Evolutionary conservation across 2,329 filamentous ascomycete genomes (phyloP), one percentile per base, ranked within the genome.

Genomic region (Fusarium equiseti): DNA sequence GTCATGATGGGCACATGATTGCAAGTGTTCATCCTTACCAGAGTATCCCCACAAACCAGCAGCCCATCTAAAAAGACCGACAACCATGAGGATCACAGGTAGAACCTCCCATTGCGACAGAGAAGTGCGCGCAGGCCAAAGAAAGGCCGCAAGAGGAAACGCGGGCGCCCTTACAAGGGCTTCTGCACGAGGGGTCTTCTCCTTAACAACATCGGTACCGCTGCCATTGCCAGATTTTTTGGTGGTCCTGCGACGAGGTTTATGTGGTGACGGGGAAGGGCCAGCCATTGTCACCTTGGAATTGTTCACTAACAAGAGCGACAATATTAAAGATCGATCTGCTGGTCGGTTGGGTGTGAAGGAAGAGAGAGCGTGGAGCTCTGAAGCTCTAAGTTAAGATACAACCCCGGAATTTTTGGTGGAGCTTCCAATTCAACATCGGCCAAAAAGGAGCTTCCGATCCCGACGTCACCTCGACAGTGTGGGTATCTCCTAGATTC

Each of bases 1-100:
- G 31, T 62, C 63, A 51, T 40, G 56, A 51, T 48, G 42, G 38
- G 38, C 31, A 48, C 15, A 29, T 20, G 18, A n/a, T 11, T 12
- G 6, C 24, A 42, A 62, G 53, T 31, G 40, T 26, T 35, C 40
- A 29, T 63, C 75, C 83, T 57, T 81, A 94, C 93, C 96, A 75
- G 96, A 99, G 80, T 98, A 98, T 62, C 93, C 94, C 93, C 96
- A 98, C 45, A 98, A 85, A 29, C 94, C 92, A 50, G 94, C 92
- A 32, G 93, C 91, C 96, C 96, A 98, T 75, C 96, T 87, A 79
- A 98, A 98, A 49, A 99, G 86, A 22, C 94, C 95, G n/a, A 89
- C 93, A 3, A 87, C 88, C 92, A 98, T 97, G 57, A 99, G 84
- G 7, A 97, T 91, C 74, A 97, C 83, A 4, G 96, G 95, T 32